Evolutionary conservation across 352 stramenopile genomes (phyloP).

Genomic region (Pythium scleroteichum): DNA sequence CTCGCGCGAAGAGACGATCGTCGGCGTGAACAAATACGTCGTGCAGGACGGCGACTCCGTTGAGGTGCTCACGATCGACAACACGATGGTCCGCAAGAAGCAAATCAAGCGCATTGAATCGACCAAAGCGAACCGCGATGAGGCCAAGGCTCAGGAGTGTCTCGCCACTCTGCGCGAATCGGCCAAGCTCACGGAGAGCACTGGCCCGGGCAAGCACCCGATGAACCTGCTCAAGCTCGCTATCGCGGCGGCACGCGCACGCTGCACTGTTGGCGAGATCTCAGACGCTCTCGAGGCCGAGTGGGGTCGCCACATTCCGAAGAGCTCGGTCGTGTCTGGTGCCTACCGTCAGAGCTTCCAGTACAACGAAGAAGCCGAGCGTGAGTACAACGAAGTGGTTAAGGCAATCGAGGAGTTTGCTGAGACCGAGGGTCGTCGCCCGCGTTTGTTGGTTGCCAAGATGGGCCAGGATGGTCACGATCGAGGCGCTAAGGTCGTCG

Average conservation of each 20-base stretch:
- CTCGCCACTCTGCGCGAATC: conserved; percentile 47
- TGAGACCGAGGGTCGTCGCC: conserved; percentile 89
- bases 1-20: conserved; percentile 92
- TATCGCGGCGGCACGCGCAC: conserved; percentile 89
- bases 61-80: conserved; percentile 94
- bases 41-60: conserved; percentile 86
- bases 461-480: conserved; percentile 98
- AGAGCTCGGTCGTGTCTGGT: conserved; percentile 62
- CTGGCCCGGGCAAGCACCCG: conserved; percentile 78
- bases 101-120: conserved; percentile 88
- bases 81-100: conserved; percentile 87
- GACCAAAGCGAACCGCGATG: conserved; percentile 87
- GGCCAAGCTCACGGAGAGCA: conserved; percentile 64
- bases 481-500: conserved; percentile 96
- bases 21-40: conserved; percentile 97
- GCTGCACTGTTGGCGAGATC: conserved; percentile 96
- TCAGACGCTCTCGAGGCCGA: conserved; percentile 92
- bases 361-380: conserved; percentile 59
- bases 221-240: conserved; percentile 95
- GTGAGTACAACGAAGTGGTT: conserved; percentile 90
- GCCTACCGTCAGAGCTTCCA: conserved; percentile 59
- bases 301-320: conserved; percentile 94
- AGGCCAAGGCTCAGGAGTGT: conserved; percentile 64
- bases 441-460: conserved; percentile 95
- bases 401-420: conserved; percentile 93